phyloP scores from a whole-genome alignment of 2,329 filamentous ascomycete genomes.

The Alternaria sp. region DNA sequence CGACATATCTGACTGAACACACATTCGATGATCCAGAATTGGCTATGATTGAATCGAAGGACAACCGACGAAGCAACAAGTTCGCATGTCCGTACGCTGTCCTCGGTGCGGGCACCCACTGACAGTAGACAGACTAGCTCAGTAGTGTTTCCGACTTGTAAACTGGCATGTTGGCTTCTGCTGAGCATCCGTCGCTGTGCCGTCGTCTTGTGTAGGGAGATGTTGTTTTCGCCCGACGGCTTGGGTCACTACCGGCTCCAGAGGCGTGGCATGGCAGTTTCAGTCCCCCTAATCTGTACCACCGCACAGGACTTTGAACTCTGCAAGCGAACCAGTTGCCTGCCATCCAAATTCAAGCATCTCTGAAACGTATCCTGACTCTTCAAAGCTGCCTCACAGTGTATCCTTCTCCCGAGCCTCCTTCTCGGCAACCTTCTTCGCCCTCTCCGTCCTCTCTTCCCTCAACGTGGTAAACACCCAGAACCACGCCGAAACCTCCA shows the following conservation, averaged over 20 bases:
- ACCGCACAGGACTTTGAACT: not conserved
- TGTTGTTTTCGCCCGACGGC: not conserved
- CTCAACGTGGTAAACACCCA: slow-evolving; percentile 63
- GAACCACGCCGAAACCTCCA: slow-evolving; percentile 86
- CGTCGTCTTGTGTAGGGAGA: not conserved
- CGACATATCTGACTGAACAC: not conserved
- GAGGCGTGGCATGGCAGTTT: not conserved
- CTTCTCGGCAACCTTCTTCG: slow-evolving; percentile 38
- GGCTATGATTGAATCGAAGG: not conserved
- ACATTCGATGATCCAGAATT: not conserved
- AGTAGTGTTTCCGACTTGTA: not conserved
- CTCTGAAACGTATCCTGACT: not conserved
- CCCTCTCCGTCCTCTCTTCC: slow-evolving; percentile 45
- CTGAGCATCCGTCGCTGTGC: not conserved
- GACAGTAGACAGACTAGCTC: not conserved
- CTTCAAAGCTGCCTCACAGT: slow-evolving; percentile 9
- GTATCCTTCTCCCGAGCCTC: slow-evolving; percentile 38
- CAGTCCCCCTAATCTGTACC: not conserved
- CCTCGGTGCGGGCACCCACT: not conserved
- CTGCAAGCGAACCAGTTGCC: not conserved
- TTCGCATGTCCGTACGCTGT: not conserved
- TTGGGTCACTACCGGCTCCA: not conserved
- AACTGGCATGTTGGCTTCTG: not conserved
- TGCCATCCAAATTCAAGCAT: not conserved
- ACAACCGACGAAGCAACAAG: not conserved